A percentile compares a stretch with the other conserved stretches of the same genome.
Conservation (phyloP, 2,329 filamentous ascomycete species). For the Kalmusia sp. region DNA sequence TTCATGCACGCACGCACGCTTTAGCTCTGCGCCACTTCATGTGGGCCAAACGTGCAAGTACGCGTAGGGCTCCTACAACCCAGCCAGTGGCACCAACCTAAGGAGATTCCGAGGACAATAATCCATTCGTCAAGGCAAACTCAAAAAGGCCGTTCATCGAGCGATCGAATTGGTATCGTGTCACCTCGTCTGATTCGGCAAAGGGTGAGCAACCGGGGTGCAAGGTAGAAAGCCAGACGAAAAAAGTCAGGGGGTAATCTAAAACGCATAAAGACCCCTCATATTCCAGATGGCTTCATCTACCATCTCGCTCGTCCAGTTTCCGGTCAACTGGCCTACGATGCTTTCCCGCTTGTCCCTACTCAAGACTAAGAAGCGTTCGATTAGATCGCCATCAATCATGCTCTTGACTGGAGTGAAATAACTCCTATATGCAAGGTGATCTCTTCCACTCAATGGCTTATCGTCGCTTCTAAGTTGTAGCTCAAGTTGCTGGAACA, state of each 20-base stretch:
- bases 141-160: too few species aligned
- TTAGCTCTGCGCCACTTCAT: too few species aligned
- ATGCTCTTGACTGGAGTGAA: constrained; percentile 96
- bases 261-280: constrained; percentile 44
- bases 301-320: constrained; percentile 77
- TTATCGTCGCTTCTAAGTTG: constrained; percentile 80
- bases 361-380: constrained; percentile 83
- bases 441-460: constrained; percentile 88
- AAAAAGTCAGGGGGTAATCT: not conserved
- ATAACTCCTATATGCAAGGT: constrained; percentile 94
- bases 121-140: too few species aligned
- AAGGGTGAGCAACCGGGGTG: not conserved
- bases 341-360: constrained; percentile 95
- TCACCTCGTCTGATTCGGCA: too few species aligned
- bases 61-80: too few species aligned
- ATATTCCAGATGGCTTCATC: constrained; percentile 81
- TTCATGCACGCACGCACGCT: too few species aligned
- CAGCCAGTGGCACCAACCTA: too few species aligned
- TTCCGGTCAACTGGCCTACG: constrained; percentile 89
- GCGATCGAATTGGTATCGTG: too few species aligned
- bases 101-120: too few species aligned
- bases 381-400: constrained; percentile 96
- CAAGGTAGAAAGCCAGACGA: not conserved
- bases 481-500: constrained; percentile 93
- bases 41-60: too few species aligned